Base-by-base conservation (phyloP, 2,329 filamentous ascomycete genomes). In the Fulvia fulva region DNA sequence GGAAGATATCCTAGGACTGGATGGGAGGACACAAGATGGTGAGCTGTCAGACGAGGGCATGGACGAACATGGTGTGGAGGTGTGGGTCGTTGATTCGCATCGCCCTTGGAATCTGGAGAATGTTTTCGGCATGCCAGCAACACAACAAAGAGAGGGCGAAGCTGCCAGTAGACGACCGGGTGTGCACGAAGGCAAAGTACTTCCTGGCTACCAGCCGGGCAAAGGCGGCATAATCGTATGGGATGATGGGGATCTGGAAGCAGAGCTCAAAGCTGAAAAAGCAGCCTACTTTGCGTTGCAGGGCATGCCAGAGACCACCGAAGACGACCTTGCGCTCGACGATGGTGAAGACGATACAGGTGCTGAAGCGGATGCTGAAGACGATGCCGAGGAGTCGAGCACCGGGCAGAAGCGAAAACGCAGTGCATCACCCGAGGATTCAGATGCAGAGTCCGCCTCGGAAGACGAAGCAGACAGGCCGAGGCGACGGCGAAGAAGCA, bases 71-170 rank as follows among this genome's bases (percentile, higher is more conserved):
- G 87, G 89, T n/a, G 90, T 97, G 0, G 91, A 97, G 72, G 88
- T 97, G 30, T 99, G 94, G 94, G 83, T 97, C 11, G 81, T 97
- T 59, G 94, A 99, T 75, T 86, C 93, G 26, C 84, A 94, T 74
- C 82, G 94, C 60, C 94, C 94, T 14, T 97, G 93, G 91, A 97
- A 99, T 72, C 73, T 99, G 70, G 86, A 85, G 63, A 99, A 99
- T 73, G 86, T 97, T 14, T 97, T 97, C 77, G 91, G 71, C 23
- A 59, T 57, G 9, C 64, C 70, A 11, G 65, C 63, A 22, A 63
- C 66, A 30, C 77, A 83, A 22, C 52, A 57, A 8, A 57, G 37
- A 2, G 63, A 62, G 7, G 63, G 62, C 34, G 61, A 59, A 25
- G 51, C 58, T 22, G 72, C 77, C 34, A 64, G 82, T 61, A 82